Evolutionary conservation across 2,329 filamentous ascomycete genomes (phyloP), one percentile per base, ranked within the genome.

Genomic region (Bipolaris cookei): DNA sequence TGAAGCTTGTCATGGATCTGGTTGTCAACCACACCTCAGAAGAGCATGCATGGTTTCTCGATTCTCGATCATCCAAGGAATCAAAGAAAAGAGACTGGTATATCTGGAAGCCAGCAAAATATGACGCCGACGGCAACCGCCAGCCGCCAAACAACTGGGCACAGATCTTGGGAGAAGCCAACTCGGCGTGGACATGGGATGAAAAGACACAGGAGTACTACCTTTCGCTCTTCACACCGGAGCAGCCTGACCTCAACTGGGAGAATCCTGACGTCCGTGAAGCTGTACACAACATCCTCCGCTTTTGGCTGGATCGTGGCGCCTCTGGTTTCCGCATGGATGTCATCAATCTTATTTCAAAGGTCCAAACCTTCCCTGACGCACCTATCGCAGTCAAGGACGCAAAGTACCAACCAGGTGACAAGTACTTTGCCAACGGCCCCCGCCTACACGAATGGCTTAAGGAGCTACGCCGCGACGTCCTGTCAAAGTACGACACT

Each of bases 191-290:
- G 90, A 81, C 86, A 38, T 93, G 86, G 79, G 90, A 92, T 65
- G 86, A 90, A 64, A 73, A 75, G 18, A 91, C 88, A 0, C 81
- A 84, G 23, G 88, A 94, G 74, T 93, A 91, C 73, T 93, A 91
- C 65, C 83, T 93, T 0, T 87, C 89, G 52, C 81, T 95, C 10
- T 96, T 91, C 72, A 87, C 88, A 1, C 84, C 83, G 6, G 86
- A 90, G 61, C 91, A 94, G 70, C 91, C 91, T 0, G 91, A 95
- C 67, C 80, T 95, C 4, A 95, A 95, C 75, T 95, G 90, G 90
- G 89, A 93, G 67, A 90, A 88, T 51, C 81, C 82, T 0, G 84
- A 83, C 5, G 84, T 90, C 0, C 83, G 90, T 16, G 79, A 84
- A 25, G 90, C 90, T 0, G 86, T 93, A 1, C 89, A 92, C 69